Percentiles rank a stretch among this genome's conserved stretches.
Evolutionary conservation across 352 stramenopile species (phyloP).

Genomic region (Pythium phragmitis): DNA sequence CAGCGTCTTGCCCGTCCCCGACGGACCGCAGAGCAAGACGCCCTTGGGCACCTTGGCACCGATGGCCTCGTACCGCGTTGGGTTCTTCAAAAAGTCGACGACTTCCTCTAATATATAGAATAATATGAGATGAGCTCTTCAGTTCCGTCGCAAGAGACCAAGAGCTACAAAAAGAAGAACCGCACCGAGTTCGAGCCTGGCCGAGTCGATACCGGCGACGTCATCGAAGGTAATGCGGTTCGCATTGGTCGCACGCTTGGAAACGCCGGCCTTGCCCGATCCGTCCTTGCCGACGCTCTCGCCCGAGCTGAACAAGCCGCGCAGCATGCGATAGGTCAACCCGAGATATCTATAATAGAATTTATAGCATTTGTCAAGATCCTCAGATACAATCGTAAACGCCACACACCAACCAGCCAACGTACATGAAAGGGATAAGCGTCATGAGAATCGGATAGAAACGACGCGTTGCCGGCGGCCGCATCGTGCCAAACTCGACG

Average conservation of each 20-base stretch:
- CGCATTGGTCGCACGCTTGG: constrained; percentile 29
- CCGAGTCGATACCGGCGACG: constrained; percentile 92
- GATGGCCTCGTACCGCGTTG: constrained; percentile 90
- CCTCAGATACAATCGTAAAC: too few species aligned
- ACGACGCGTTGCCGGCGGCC: constrained; percentile 40
- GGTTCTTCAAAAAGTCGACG: constrained; percentile 94
- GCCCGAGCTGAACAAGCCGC: constrained; percentile 49
- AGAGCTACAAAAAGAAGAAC: too few species aligned
- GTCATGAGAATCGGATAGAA: constrained; percentile 61
- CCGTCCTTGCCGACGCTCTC: constrained; percentile 70
- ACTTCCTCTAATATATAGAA: constrained; percentile 65
- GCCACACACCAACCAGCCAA: background rate
- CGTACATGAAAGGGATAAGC: constrained; percentile 71
- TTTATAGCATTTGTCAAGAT: background rate
- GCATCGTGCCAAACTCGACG: constrained; percentile 69
- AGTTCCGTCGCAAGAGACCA: too few species aligned
- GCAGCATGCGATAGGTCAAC: constrained; percentile 84
- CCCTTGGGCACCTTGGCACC: constrained; percentile 88
- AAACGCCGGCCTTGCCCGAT: constrained; percentile 43
- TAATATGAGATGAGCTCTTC: background rate
- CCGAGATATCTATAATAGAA: constrained; percentile 57
- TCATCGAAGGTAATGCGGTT: constrained; percentile 88
- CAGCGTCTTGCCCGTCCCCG: constrained; percentile 81
- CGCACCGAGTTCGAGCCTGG: constrained; percentile 88
- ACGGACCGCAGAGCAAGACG: constrained; percentile 70